phyloP scores from a whole-genome alignment of 1,139 yeast species.

The Nakaseomyces kungkrabaensis region DNA sequence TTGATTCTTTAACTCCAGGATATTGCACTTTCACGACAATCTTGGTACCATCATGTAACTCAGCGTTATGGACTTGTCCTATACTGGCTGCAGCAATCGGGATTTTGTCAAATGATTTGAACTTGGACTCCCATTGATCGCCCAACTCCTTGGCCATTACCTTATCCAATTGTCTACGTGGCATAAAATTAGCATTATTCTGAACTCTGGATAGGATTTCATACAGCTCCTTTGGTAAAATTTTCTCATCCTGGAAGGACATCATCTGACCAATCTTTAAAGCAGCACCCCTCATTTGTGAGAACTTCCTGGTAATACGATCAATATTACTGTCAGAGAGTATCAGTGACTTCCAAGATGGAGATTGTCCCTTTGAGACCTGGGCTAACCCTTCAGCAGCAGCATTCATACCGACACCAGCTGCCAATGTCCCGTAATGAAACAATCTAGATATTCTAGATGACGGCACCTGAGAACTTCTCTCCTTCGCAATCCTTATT shows the following conservation, averaged over 20 bases:
- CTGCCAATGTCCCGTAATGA: slow-evolving; percentile 89
- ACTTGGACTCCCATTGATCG: slow-evolving; percentile 60
- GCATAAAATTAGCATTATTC: slow-evolving; percentile 95
- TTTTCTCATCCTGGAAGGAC: slow-evolving; percentile 82
- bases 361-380: slow-evolving; percentile 42
- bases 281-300: slow-evolving; percentile 98
- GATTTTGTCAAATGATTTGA: slow-evolving; percentile 67
- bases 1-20: slow-evolving; percentile 93
- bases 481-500: slow-evolving; percentile 28
- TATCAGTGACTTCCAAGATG: slow-evolving; percentile 53
- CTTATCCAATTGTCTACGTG: slow-evolving; percentile 74
- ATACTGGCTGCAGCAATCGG: slow-evolving; percentile 98
- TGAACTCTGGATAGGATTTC: slow-evolving; percentile 75
- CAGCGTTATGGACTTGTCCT: slow-evolving; percentile 91
- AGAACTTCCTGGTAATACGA: slow-evolving; percentile 73
- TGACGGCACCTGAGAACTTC: slow-evolving; percentile 68
- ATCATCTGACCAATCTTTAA: slow-evolving; percentile 90
- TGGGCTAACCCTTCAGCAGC: slow-evolving; percentile 70
- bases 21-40: slow-evolving; percentile 97
- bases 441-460: slow-evolving; percentile 77
- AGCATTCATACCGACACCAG: slow-evolving; percentile 81
- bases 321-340: slow-evolving; percentile 79
- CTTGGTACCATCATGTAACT: slow-evolving; percentile 45
- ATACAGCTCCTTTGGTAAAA: slow-evolving; percentile 79
- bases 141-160: slow-evolving; percentile 73